Conservation (phyloP, 2,329 filamentous ascomycete species). For the Hortaea sp. region DNA sequence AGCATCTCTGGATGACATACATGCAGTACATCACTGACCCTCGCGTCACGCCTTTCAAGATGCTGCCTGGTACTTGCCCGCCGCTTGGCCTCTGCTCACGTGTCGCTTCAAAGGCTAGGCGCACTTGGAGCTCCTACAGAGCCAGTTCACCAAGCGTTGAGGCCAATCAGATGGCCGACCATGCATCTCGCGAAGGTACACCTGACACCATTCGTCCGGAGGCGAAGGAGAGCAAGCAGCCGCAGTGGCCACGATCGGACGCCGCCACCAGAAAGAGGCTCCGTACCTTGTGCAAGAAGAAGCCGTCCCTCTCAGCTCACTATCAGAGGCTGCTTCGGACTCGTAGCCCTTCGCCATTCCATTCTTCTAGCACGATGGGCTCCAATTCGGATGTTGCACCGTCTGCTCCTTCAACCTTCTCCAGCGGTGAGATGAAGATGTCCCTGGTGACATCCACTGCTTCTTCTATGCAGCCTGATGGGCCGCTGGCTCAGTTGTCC, state of each 20-base stretch:
- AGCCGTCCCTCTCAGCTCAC: slow-evolving; percentile 52
- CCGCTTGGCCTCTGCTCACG: slow-evolving; percentile 55
- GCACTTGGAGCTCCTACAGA: slow-evolving; percentile 46
- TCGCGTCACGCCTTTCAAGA: slow-evolving; percentile 57
- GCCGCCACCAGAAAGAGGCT: slow-evolving; percentile 48
- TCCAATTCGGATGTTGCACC: slow-evolving; percentile 19
- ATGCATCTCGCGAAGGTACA: slow-evolving; percentile 25
- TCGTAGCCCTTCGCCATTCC: slow-evolving; percentile 50
- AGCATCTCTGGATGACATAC: slow-evolving; percentile 57
- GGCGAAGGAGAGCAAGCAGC: slow-evolving; percentile 22
- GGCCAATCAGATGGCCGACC: slow-evolving; percentile 11
- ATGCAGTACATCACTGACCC: slow-evolving; percentile 57
- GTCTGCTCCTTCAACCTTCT: slow-evolving; percentile 28
- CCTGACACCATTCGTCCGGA: slow-evolving; percentile 36
- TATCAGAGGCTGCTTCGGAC: slow-evolving; percentile 53
- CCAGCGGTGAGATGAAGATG: slow-evolving; percentile 40
- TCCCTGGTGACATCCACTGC: slow-evolving; percentile 43
- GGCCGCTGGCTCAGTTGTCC: slow-evolving; percentile 37
- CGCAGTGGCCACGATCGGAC: slow-evolving; percentile 47
- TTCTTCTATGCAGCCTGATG: slow-evolving; percentile 40
- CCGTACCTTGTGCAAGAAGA: slow-evolving; percentile 50
- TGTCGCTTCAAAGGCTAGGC: slow-evolving; percentile 51
- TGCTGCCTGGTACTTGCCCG: slow-evolving; percentile 52
- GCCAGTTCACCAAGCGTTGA: slow-evolving; percentile 20
- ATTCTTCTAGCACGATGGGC: slow-evolving; percentile 24